A percentile compares a stretch with the other conserved stretches of the same genome.
Conservation (phyloP, 2,329 filamentous ascomycete species). For the Alternaria hordeiaustralica region DNA sequence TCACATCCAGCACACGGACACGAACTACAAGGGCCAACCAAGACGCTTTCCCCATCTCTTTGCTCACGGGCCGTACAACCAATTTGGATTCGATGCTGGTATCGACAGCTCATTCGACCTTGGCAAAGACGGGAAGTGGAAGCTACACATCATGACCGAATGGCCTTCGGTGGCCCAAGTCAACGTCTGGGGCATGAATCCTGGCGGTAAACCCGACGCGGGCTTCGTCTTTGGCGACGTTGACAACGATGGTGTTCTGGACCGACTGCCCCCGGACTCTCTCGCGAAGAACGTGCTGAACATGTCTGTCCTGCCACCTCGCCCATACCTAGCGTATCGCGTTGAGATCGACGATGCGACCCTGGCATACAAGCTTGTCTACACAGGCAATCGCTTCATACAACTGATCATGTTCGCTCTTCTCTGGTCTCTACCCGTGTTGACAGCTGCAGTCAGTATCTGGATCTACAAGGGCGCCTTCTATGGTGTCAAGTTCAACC, state of each 20-base stretch:
- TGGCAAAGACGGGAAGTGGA: neutral
- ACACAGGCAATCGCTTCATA: neutral
- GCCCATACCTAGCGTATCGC: neutral
- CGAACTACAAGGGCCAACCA: conserved; percentile 45
- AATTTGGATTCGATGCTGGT: neutral
- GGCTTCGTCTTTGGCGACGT: neutral
- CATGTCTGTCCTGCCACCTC: neutral
- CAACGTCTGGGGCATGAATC: neutral
- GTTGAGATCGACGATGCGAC: neutral
- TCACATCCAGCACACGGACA: conserved; percentile 66
- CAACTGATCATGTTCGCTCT: neutral
- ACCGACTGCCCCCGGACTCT: neutral
- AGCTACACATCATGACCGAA: conserved; percentile 50
- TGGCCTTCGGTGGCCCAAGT: neutral
- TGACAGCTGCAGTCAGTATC: neutral
- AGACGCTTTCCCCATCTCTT: conserved; percentile 68
- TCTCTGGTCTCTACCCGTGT: neutral
- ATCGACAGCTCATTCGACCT: neutral
- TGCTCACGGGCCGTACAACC: neutral
- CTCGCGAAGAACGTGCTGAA: neutral
- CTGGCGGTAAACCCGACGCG: neutral
- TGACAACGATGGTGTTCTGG: neutral
- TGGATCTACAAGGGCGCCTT: neutral
- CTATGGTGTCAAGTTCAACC: neutral
- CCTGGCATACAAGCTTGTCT: neutral